Percentiles rank a stretch among this genome's conserved stretches.
These are phyloP conservation scores for Neofusicoccum cordaticola DNA, from an alignment of 2,329 filamentous ascomycete species.

Conservation along the genomic window DNA sequence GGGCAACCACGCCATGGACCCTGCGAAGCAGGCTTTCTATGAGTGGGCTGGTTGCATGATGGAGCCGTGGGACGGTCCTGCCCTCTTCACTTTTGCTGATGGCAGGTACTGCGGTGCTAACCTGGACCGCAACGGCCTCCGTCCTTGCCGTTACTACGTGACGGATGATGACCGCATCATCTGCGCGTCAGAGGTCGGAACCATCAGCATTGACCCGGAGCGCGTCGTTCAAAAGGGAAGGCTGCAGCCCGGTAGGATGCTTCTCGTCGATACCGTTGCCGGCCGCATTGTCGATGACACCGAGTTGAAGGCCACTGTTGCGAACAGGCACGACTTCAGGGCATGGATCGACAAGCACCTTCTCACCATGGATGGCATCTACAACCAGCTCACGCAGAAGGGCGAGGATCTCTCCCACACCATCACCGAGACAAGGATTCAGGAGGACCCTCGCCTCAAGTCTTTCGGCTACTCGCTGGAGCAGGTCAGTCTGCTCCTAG, in stretches of 20 bases:
- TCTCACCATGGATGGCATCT: constrained; percentile 73
- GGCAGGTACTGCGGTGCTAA: constrained; percentile 96
- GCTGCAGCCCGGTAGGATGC: constrained; percentile 91
- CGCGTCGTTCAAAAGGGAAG: constrained; percentile 88
- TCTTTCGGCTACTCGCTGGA: constrained; percentile 94
- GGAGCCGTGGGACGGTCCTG: constrained; percentile 98
- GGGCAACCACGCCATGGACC: constrained; percentile 87
- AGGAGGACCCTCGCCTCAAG: constrained; percentile 79
- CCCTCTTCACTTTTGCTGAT: constrained; percentile 94
- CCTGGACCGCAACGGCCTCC: constrained; percentile 89
- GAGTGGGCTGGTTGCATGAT: constrained; percentile 98
- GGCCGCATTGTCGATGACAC: constrained; percentile 92
- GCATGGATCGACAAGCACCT: constrained; percentile 84
- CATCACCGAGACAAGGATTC: constrained; percentile 67
- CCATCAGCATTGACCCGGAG: constrained; percentile 87
- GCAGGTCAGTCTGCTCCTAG: constrained; percentile 87
- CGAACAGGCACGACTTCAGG: constrained; percentile 83
- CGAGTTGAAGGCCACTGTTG: constrained; percentile 84
- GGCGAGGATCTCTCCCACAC: constrained; percentile 63
- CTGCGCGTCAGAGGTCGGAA: constrained; percentile 93
- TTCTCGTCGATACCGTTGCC: constrained; percentile 85
- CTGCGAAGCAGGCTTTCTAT: constrained; percentile 94
- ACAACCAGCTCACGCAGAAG: constrained; percentile 59
- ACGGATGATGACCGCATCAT: constrained; percentile 96
- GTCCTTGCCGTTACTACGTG: constrained; percentile 95